Evolutionary conservation across 306 rosid genomes (phyloP).

Genomic region (Purshia tridentata): DNA sequence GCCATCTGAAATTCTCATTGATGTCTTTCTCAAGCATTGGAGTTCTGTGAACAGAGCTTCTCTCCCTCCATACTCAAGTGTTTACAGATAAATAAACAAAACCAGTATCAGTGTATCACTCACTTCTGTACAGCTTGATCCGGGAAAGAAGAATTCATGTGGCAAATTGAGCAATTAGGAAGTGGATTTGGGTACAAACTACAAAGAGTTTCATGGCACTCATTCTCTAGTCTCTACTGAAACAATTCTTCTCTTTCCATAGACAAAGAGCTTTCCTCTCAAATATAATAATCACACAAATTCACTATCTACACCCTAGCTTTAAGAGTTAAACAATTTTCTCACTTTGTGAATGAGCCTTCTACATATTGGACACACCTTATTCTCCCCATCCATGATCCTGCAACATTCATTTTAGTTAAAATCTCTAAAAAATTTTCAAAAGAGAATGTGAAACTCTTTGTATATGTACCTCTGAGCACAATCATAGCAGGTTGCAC

Average conservation of each 20-base stretch:
- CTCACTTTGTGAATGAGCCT: constrained; percentile 62
- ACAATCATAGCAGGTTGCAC: constrained; percentile 72
- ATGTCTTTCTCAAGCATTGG: neutral
- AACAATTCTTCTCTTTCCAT: constrained; percentile 13
- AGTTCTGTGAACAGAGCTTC: neutral
- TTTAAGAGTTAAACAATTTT: constrained; percentile 46
- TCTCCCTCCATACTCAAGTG: neutral
- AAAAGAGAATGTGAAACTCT: constrained; percentile 2
- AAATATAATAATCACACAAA: constrained; percentile 8
- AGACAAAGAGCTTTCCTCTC: constrained; percentile 12
- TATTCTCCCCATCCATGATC: constrained; percentile 59
- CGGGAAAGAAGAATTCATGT: constrained; percentile 7
- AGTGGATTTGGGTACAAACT: neutral
- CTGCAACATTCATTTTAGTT: constrained; percentile 33
- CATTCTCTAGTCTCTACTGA: constrained; percentile 11
- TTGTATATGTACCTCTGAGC: constrained; percentile 55
- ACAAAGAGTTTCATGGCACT: neutral
- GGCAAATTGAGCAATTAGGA: constrained; percentile 1
- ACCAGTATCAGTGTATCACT: neutral
- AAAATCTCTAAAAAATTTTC: neutral
- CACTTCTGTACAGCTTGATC: constrained; percentile 23
- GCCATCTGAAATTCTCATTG: neutral
- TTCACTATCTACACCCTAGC: constrained; percentile 15
- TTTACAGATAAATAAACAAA: neutral
- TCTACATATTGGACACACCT: constrained; percentile 69